Base-by-base conservation (phyloP, 228 moss, liverwort and hornwort species). In the Sphagnum fallax region DNA sequence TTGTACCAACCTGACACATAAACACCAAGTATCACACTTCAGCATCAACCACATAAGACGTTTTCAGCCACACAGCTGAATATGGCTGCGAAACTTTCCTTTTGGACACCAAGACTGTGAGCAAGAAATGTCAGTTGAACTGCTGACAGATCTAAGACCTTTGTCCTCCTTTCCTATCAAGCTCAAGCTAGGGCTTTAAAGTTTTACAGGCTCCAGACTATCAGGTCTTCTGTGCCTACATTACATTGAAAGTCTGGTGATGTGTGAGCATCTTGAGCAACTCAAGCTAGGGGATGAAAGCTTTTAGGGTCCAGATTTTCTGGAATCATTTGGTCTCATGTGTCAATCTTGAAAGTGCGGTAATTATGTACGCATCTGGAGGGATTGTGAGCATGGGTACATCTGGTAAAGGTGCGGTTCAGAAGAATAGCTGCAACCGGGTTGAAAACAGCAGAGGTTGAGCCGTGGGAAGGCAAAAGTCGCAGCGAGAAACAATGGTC, bases 1-100 rank as follows among this genome's bases (percentile, higher is more conserved):
- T 90, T 13, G 92, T 92, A 70, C 98, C 98, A 55, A 98, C 82
- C 98, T 94, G 16, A 62, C 18, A 32, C 60, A 57, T 12, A 60
- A 48, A 49, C 58, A 69, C 62, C 18, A 0, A 32, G 8, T 62
- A 8, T 16, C 8, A 32, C 62, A 62, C 5, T 16, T 62, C 47
- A 16, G 32, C 2, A 32, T 32, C 32, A 32, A 32, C 32, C 32
- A 47, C 7, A 13, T 10, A 14, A 62, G 8, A 5, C 8, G 0
- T 8, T 6, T 8, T 16, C 14, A 8, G 60, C 8, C 16, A 47
- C 47, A 8, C 60, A 16, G 61, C 18, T 62, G 6, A 16, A 62
- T 62, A 47, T 15, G 0, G 47, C 16, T 7, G 5, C 5, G 8
- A 12, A 12, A 7, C 7, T 16, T 62, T 47, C 16, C 16, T 12